Evolutionary conservation across 352 stramenopile species (phyloP).

Genomic region (Aphanomyces astaci): DNA sequence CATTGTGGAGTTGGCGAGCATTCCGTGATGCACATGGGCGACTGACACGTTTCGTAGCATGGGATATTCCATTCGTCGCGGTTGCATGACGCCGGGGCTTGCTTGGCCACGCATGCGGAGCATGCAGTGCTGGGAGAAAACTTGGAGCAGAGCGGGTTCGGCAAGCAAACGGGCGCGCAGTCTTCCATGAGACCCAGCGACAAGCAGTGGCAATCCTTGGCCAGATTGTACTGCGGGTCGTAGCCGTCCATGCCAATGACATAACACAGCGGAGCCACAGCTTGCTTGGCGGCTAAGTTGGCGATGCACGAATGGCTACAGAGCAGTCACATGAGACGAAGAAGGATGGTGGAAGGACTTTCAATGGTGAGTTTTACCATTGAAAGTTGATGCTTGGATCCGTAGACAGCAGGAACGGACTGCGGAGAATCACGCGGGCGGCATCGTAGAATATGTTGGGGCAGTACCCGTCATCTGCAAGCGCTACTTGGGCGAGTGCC

Average conservation of each 20-base stretch:
- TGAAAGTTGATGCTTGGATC: conserved; percentile 13
- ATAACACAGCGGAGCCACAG: conserved; percentile 14
- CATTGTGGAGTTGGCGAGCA: conserved; percentile 13
- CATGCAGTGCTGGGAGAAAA: background rate
- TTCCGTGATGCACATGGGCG: conserved; percentile 16
- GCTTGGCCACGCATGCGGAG: conserved; percentile 15
- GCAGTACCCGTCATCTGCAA: background rate
- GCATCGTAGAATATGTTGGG: conserved; percentile 22
- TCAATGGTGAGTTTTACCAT: too few species aligned
- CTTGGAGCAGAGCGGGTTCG: conserved; percentile 18
- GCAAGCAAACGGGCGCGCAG: conserved; percentile 8
- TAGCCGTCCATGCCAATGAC: conserved; percentile 20
- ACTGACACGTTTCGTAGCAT: conserved; percentile 21
- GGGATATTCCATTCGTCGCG: conserved; percentile 4
- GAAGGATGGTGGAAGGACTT: background rate
- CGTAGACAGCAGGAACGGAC: conserved; percentile 18
- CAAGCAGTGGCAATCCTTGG: conserved; percentile 19
- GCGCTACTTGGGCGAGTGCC: background rate
- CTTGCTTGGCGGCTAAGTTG: conserved; percentile 16
- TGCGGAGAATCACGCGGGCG: conserved; percentile 10
- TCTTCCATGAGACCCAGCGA: conserved; percentile 15
- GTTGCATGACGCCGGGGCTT: conserved; percentile 11
- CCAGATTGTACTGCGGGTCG: conserved; percentile 13
- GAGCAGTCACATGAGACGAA: background rate
- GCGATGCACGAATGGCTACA: conserved; percentile 23